Evolutionary conservation across 805 yeast species (phyloP).

Genomic region (Ogataea sp.): DNA sequence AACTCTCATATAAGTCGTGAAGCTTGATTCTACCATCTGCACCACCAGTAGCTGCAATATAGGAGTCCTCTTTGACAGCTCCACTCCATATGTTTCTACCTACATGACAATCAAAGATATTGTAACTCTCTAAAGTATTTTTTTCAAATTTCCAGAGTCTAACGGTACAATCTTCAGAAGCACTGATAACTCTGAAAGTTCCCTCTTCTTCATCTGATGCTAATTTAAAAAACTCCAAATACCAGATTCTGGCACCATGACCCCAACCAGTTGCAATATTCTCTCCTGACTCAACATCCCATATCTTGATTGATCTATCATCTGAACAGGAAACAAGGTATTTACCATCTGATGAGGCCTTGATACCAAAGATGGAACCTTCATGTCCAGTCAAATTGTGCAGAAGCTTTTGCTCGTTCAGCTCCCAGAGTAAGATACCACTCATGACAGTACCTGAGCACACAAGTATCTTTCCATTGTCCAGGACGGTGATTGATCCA

Average conservation of each 20-base stretch:
- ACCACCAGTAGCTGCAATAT: slow-evolving; percentile 76
- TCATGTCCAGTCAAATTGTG: slow-evolving; percentile 68
- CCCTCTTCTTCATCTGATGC: slow-evolving; percentile 8
- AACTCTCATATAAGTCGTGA: slow-evolving; percentile 38
- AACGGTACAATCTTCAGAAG: slow-evolving; percentile 82
- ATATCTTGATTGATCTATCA: slow-evolving; percentile 79
- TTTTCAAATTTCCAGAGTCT: slow-evolving; percentile 58
- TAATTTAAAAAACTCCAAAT: slow-evolving; percentile 45
- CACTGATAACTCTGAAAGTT: slow-evolving; percentile 41
- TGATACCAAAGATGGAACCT: slow-evolving; percentile 86
- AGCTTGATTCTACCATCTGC: slow-evolving; percentile 81
- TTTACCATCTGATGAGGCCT: slow-evolving; percentile 46
- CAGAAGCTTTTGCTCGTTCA: slow-evolving; percentile 30
- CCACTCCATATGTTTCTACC: slow-evolving; percentile 89
- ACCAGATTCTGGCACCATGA: slow-evolving; percentile 93
- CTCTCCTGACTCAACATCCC: slow-evolving; percentile 52
- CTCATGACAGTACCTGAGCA: slow-evolving; percentile 94
- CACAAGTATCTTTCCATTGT: slow-evolving; percentile 33
- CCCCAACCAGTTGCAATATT: slow-evolving; percentile 88
- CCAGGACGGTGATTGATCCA: slow-evolving; percentile 57
- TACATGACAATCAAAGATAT: slow-evolving; percentile 59
- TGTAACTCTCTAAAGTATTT: slow-evolving; percentile 31
- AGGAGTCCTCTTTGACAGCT: slow-evolving; percentile 37
- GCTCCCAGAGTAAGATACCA: slow-evolving; percentile 77
- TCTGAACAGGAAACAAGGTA: slow-evolving; percentile 80